Conservation (phyloP, 106 monocot genomes). For the Amphibolis antarctica region DNA sequence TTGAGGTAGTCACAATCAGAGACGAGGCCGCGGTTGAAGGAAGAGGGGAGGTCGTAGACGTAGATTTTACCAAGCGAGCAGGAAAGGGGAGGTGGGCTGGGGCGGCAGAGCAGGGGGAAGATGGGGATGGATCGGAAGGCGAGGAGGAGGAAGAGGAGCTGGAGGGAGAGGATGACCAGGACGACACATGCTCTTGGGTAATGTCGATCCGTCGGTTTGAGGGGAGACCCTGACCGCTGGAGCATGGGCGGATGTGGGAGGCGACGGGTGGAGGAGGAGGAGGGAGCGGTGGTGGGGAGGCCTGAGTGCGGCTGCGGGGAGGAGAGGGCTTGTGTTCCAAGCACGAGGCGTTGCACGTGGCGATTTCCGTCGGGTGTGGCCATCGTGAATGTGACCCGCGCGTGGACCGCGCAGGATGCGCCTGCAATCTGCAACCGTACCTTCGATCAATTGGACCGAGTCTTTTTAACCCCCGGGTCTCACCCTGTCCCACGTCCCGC, state of each 20-base stretch:
- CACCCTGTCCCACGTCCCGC: too few species aligned
- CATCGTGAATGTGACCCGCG: too few species aligned
- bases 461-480: too few species aligned
- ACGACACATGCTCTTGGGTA: constrained; percentile 13
- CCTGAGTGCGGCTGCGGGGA: not conserved
- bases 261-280: not conserved
- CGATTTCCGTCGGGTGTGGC: too few species aligned
- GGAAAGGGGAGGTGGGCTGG: not conserved
- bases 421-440: too few species aligned
- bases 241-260: not conserved
- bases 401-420: too few species aligned
- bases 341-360: not conserved
- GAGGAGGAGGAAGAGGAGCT: constrained; percentile 27
- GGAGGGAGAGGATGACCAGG: constrained; percentile 21
- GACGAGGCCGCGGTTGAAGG: constrained; percentile 57
- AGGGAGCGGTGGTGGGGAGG: not conserved
- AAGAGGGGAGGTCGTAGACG: constrained; percentile 72
- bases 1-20: constrained; percentile 26
- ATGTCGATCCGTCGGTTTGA: constrained; percentile 10
- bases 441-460: too few species aligned
- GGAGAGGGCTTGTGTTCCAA: not conserved
- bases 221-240: constrained; percentile 10
- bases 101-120: constrained; percentile 4
- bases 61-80: constrained; percentile 41
- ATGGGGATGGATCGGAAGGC: constrained; percentile 6